phyloP scores from a whole-genome alignment of 2,329 filamentous ascomycete species.

The Curvularia lunata region DNA sequence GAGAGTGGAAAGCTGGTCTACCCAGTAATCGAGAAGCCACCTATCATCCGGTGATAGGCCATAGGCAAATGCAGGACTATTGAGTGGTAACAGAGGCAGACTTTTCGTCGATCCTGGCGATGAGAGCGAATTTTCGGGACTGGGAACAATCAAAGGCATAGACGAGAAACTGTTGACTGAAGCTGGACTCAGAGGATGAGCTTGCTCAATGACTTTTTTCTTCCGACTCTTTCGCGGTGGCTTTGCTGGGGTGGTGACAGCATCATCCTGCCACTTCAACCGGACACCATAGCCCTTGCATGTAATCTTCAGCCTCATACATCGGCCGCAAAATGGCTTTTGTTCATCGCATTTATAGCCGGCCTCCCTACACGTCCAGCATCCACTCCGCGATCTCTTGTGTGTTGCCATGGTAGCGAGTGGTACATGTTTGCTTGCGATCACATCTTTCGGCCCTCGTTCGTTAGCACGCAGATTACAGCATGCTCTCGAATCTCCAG shows the following conservation, averaged over 20 bases:
- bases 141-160: conserved; percentile 10
- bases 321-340: conserved; percentile 38
- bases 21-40: conserved; percentile 40
- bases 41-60: conserved; percentile 29
- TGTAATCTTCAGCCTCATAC: conserved; percentile 35
- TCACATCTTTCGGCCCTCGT: not conserved
- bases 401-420: conserved; percentile 26
- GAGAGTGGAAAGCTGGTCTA: conserved; percentile 31
- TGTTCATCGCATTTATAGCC: conserved; percentile 45
- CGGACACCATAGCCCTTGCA: conserved; percentile 42
- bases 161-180: conserved; percentile 26
- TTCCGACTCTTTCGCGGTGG: conserved; percentile 25
- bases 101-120: conserved; percentile 20
- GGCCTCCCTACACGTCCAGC: conserved; percentile 43
- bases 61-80: conserved; percentile 11
- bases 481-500: not conserved
- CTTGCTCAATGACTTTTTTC: conserved; percentile 18
- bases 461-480: not conserved
- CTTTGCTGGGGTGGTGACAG: conserved; percentile 18
- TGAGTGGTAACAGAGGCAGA: conserved; percentile 13
- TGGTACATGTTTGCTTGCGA: conserved; percentile 14
- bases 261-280: conserved; percentile 37
- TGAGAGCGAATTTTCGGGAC: conserved; percentile 2
- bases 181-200: conserved; percentile 18
- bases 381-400: conserved; percentile 40